phyloP scores from a whole-genome alignment of 352 stramenopile genomes.

The Phytophthora agathidicida region DNA sequence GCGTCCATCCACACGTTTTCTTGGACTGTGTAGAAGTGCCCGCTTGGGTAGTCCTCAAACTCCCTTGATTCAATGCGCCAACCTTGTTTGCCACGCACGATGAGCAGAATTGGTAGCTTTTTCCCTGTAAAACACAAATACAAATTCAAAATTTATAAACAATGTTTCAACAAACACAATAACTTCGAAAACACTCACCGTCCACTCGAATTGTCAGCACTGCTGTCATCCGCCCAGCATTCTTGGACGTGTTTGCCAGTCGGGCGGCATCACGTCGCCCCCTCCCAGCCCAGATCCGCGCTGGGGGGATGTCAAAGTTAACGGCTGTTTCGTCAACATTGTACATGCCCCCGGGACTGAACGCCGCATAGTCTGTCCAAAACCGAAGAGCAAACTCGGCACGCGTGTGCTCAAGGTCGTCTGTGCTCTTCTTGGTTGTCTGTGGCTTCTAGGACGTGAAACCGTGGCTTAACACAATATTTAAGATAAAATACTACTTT shows the following conservation, averaged over 20 bases:
- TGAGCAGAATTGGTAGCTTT: slow-evolving; percentile 2
- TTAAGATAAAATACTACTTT: too few species aligned
- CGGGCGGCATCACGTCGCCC: background rate
- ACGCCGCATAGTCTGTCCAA: background rate
- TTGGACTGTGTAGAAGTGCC: background rate
- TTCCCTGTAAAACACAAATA: background rate
- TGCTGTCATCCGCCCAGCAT: background rate
- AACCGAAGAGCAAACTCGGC: background rate
- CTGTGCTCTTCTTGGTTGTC: background rate
- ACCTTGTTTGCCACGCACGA: background rate
- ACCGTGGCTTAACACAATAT: background rate
- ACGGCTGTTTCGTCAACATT: slow-evolving; percentile 12
- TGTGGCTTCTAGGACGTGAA: background rate
- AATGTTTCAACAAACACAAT: too few species aligned
- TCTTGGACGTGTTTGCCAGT: background rate
- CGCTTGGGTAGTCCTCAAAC: background rate
- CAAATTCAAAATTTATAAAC: background rate
- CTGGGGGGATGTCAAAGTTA: slow-evolving; percentile 4
- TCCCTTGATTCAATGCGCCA: background rate
- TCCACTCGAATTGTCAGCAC: background rate
- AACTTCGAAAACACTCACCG: slow-evolving; percentile 1
- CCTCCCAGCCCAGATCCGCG: background rate
- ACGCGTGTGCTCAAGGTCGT: background rate
- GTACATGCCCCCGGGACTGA: background rate
- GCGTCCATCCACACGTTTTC: slow-evolving; percentile 8